phyloP scores from a whole-genome alignment of 2,329 filamentous ascomycete species.

The Penicillium sp. region DNA sequence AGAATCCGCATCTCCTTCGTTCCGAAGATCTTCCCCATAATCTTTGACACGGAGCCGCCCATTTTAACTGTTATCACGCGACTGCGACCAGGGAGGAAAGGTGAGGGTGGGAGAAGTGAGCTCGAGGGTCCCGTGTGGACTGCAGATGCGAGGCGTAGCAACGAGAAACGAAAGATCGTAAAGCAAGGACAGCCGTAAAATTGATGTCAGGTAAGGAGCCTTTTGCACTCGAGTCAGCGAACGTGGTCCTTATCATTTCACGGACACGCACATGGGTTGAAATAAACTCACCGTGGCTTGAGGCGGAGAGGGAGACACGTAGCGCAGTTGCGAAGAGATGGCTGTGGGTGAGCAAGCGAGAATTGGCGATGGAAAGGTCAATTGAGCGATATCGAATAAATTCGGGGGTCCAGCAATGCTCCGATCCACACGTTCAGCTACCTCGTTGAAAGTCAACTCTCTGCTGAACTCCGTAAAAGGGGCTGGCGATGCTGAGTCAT shows the following conservation, averaged over 20 bases:
- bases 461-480: constrained; percentile 38
- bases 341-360: constrained; percentile 15
- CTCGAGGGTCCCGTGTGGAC: neutral
- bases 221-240: constrained; percentile 19
- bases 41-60: constrained; percentile 92
- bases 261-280: constrained; percentile 17
- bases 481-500: constrained; percentile 41
- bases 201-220: neutral
- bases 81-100: constrained; percentile 18
- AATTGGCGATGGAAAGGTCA: constrained; percentile 7
- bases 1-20: constrained; percentile 98
- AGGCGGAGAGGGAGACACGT: constrained; percentile 7
- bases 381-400: constrained; percentile 18
- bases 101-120: neutral
- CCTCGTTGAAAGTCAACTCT: constrained; percentile 2
- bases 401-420: constrained; percentile 22
- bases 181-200: constrained; percentile 4
- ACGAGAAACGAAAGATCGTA: constrained; percentile 1
- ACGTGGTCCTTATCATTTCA: constrained; percentile 17
- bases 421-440: constrained; percentile 27
- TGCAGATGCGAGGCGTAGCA: neutral
- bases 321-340: constrained; percentile 7
- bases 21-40: constrained; percentile 98
- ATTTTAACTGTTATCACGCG: constrained; percentile 59
- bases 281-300: constrained; percentile 21